These are phyloP conservation scores for Diplodia mutila DNA, from an alignment of 2,329 filamentous ascomycete genomes.

Conservation along the genomic window DNA sequence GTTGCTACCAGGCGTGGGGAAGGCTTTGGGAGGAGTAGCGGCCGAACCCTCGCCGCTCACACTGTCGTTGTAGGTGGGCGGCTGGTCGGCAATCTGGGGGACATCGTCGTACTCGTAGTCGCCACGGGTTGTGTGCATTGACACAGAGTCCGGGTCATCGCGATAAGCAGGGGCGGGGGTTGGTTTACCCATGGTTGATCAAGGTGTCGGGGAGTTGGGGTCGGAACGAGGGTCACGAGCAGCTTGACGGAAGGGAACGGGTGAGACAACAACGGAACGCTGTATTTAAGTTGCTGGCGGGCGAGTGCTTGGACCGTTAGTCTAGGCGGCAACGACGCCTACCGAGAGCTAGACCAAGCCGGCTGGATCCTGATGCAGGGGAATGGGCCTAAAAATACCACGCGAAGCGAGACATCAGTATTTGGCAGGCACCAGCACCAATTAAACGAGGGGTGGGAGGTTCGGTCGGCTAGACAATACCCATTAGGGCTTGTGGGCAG, in stretches of 20 bases:
- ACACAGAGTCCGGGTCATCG: conserved; percentile 43
- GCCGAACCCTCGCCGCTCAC: conserved; percentile 21
- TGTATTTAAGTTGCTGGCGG: not conserved
- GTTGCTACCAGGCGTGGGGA: not conserved
- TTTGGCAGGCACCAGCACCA: not conserved
- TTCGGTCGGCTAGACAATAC: not conserved
- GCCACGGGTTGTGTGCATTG: conserved; percentile 44
- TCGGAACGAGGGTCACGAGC: not conserved
- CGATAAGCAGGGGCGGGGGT: conserved; percentile 34
- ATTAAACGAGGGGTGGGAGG: not conserved
- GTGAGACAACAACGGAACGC: not conserved
- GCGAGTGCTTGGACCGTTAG: not conserved
- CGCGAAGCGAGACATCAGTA: not conserved
- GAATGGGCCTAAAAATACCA: conserved; percentile 15
- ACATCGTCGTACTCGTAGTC: conserved; percentile 44
- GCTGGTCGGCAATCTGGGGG: conserved; percentile 37
- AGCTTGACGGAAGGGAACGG: not conserved
- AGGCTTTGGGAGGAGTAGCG: not conserved
- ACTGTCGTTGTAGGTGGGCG: conserved; percentile 42
- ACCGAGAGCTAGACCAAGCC: conserved; percentile 27
- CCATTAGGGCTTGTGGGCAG: not conserved
- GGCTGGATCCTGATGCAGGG: conserved; percentile 26
- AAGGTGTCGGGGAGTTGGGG: not conserved
- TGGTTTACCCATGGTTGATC: conserved; percentile 38
- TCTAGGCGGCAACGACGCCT: conserved; percentile 24